A percentile compares a stretch with the other conserved stretches of the same genome.
Evolutionary conservation across 2,329 filamentous ascomycete genomes (phyloP).

Genomic region (Talaromyces sp.): DNA sequence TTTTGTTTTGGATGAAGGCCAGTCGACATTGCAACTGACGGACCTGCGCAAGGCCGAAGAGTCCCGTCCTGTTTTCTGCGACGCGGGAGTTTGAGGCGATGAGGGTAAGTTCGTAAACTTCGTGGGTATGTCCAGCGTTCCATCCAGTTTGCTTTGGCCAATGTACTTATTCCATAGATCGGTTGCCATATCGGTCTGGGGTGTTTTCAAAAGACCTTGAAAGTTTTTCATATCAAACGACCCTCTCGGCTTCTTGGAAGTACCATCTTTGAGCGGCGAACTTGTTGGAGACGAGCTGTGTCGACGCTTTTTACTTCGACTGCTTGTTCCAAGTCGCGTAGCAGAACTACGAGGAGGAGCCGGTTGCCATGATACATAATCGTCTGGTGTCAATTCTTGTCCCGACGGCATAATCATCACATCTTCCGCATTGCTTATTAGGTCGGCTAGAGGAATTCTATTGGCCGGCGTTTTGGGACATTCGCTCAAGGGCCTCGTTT

Average conservation of each 20-base stretch:
- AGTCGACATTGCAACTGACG: constrained; percentile 66
- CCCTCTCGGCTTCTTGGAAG: constrained; percentile 38
- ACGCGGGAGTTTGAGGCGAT: constrained; percentile 63
- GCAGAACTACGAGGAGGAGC: constrained; percentile 43
- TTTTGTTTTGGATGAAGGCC: constrained; percentile 61
- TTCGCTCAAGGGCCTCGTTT: constrained; percentile 31
- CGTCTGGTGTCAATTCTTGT: constrained; percentile 55
- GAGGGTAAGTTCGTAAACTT: constrained; percentile 63
- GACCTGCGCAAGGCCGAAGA: constrained; percentile 58
- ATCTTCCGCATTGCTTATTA: constrained; percentile 61
- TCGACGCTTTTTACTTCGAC: constrained; percentile 60
- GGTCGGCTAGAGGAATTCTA: constrained; percentile 57
- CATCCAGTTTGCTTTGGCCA: constrained; percentile 47
- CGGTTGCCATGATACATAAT: constrained; percentile 59
- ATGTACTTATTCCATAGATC: constrained; percentile 77
- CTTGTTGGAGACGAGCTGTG: constrained; percentile 70
- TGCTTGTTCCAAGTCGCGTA: constrained; percentile 44
- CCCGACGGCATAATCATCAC: constrained; percentile 47
- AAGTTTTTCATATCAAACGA: constrained; percentile 58
- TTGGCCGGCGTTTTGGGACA: constrained; percentile 58
- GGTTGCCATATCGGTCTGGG: constrained; percentile 67
- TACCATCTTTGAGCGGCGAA: constrained; percentile 55
- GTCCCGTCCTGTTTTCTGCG: constrained; percentile 38
- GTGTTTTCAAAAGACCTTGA: constrained; percentile 60
- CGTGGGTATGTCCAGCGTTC: constrained; percentile 51